Conservation (phyloP, 805 yeast genomes). For the Wickerhamomyces queroliae region DNA sequence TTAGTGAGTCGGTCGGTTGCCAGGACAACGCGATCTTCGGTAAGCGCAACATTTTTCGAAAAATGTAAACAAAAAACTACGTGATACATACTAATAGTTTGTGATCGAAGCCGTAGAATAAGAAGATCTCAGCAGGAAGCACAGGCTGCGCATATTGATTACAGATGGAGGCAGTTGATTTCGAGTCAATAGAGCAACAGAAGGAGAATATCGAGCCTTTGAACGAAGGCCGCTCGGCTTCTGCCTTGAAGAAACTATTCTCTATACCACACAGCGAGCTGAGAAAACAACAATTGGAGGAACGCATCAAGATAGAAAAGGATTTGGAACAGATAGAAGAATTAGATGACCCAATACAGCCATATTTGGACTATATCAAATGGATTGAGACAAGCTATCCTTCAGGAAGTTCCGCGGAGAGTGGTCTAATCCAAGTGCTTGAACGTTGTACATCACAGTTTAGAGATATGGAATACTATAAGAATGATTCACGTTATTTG, state of each 20-base stretch:
- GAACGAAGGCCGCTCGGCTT: slow-evolving; percentile 63
- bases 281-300: slow-evolving; percentile 21
- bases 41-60: no score
- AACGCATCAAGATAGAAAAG: slow-evolving; percentile 44
- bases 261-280: slow-evolving; percentile 22
- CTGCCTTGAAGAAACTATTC: slow-evolving; percentile 43
- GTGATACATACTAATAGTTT: no score
- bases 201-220: slow-evolving; percentile 76
- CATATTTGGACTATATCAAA: slow-evolving; percentile 64
- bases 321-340: slow-evolving; percentile 47
- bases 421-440: slow-evolving; percentile 58
- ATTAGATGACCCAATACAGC: slow-evolving; percentile 78
- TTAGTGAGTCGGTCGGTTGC: no score
- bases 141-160: not conserved
- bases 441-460: slow-evolving; percentile 71
- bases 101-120: no score
- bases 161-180: slow-evolving; percentile 21
- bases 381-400: slow-evolving; percentile 67
- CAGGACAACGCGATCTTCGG: no score
- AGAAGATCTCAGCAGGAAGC: no score
- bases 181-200: slow-evolving; percentile 47
- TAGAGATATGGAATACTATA: slow-evolving; percentile 59
- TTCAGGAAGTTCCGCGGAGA: slow-evolving; percentile 52
- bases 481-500: slow-evolving; percentile 77
- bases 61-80: no score